phyloP scores from a whole-genome alignment of 2,329 filamentous ascomycete species.

The Phyllosticta citriasiana region DNA sequence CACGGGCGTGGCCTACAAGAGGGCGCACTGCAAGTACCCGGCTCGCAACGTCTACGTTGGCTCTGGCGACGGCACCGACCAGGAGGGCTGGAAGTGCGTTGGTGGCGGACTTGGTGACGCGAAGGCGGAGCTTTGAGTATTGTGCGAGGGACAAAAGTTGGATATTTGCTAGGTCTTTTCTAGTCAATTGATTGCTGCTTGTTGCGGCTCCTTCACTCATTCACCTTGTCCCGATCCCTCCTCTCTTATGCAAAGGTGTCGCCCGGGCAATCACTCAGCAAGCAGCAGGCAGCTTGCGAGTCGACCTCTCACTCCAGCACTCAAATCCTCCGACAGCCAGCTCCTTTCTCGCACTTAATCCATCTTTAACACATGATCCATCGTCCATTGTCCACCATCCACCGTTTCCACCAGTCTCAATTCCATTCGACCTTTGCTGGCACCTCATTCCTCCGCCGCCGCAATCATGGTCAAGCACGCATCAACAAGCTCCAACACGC shows the following conservation, averaged over 20 bases:
- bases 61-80: slow-evolving; percentile 19
- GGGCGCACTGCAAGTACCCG: slow-evolving; percentile 27
- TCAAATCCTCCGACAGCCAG: too few species aligned
- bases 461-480: background rate
- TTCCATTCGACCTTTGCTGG: too few species aligned
- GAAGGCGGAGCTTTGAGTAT: background rate
- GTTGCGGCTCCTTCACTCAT: background rate
- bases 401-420: too few species aligned
- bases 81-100: slow-evolving; percentile 27
- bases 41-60: slow-evolving; percentile 25
- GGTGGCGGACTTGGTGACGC: background rate
- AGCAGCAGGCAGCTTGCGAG: too few species aligned
- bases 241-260: too few species aligned
- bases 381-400: background rate
- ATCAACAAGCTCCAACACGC: background rate
- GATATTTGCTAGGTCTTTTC: background rate
- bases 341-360: too few species aligned
- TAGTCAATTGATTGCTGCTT: background rate
- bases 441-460: too few species aligned
- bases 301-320: too few species aligned
- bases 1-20: slow-evolving; percentile 14
- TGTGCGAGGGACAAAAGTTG: background rate
- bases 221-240: background rate
- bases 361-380: too few species aligned
- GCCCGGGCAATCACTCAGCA: too few species aligned